A percentile compares a stretch with the other conserved stretches of the same genome.
Conservation (phyloP, 2,329 filamentous ascomycete species). For the Stachybotrys chlorohalonatus region DNA sequence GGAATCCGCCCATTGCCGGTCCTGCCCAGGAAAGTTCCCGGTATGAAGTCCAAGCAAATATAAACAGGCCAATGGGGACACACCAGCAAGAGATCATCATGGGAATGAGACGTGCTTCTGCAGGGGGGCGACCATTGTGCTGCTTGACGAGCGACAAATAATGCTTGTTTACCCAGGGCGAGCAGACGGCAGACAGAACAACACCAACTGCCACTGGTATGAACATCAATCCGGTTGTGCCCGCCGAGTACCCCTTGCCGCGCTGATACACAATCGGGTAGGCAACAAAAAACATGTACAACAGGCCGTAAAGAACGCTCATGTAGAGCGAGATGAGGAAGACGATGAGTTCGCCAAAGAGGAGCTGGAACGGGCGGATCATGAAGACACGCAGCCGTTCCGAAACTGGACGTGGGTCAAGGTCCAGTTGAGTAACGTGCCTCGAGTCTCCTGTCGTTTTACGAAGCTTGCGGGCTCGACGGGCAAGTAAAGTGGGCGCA, state of each 20-base stretch:
- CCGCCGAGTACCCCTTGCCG: conserved; percentile 69
- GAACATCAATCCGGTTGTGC: conserved; percentile 76
- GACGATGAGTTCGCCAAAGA: conserved; percentile 78
- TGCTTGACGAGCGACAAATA: conserved; percentile 57
- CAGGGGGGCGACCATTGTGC: conserved; percentile 63
- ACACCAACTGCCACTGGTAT: conserved; percentile 75
- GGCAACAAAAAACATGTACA: conserved; percentile 72
- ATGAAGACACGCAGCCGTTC: conserved; percentile 69
- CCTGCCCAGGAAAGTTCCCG: conserved; percentile 58
- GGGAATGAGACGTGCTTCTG: conserved; percentile 69
- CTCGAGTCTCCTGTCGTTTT: conserved; percentile 56
- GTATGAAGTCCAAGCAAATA: conserved; percentile 58
- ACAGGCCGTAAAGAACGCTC: conserved; percentile 66
- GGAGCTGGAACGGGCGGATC: conserved; percentile 73
- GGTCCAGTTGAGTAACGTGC: conserved; percentile 72
- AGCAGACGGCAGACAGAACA: conserved; percentile 53
- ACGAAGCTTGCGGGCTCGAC: conserved; percentile 62
- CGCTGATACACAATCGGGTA: conserved; percentile 64
- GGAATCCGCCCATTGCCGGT: conserved; percentile 60
- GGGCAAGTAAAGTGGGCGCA: conserved; percentile 65
- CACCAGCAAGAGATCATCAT: conserved; percentile 75
- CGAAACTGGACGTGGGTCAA: conserved; percentile 60
- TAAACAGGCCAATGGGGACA: conserved; percentile 50
- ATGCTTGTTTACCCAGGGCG: conserved; percentile 71
- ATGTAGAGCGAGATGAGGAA: conserved; percentile 79